phyloP scores from a whole-genome alignment of 306 rosid genomes.

The Cicer yamashitae region DNA sequence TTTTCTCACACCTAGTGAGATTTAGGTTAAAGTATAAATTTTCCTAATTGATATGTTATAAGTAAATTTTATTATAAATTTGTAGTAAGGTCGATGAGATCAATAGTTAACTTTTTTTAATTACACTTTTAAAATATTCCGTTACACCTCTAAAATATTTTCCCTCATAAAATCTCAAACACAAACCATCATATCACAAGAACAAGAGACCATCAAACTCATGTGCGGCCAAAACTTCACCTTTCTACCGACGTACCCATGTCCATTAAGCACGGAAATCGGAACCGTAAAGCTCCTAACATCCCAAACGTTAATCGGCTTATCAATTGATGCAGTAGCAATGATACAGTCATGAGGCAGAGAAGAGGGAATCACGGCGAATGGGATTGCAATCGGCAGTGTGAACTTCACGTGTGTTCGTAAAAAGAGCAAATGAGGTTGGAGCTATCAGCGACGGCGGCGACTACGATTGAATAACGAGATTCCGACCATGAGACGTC shows the following conservation, averaged over 20 bases:
- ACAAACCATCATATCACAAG: slow-evolving; percentile 91
- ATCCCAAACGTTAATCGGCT: slow-evolving; percentile 85
- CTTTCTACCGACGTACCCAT: slow-evolving; percentile 78
- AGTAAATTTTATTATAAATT: too few species aligned
- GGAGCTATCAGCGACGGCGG: too few species aligned
- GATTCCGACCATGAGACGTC: slow-evolving; percentile 93
- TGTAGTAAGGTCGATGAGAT: too few species aligned
- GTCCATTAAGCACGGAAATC: slow-evolving; percentile 75
- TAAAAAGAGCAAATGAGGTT: slow-evolving; percentile 92
- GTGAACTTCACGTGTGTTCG: slow-evolving; percentile 90
- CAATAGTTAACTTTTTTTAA: too few species aligned
- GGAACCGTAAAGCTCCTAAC: slow-evolving; percentile 68
- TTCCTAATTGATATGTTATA: too few species aligned
- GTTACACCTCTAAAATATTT: too few species aligned
- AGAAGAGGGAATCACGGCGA: slow-evolving; percentile 89
- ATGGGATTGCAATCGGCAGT: slow-evolving; percentile 87
- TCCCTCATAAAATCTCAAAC: slow-evolving; percentile 86
- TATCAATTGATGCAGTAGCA: slow-evolving; percentile 84
- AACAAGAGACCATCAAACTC: slow-evolving; percentile 70
- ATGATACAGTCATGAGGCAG: slow-evolving; percentile 83
- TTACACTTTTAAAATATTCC: too few species aligned
- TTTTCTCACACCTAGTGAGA: too few species aligned
- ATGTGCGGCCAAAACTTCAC: slow-evolving; percentile 81
- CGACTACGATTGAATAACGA: too few species aligned
- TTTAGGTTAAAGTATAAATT: too few species aligned